phyloP scores from a whole-genome alignment of 208 protist genomes.

The Acanthamoeba triangularis region DNA sequence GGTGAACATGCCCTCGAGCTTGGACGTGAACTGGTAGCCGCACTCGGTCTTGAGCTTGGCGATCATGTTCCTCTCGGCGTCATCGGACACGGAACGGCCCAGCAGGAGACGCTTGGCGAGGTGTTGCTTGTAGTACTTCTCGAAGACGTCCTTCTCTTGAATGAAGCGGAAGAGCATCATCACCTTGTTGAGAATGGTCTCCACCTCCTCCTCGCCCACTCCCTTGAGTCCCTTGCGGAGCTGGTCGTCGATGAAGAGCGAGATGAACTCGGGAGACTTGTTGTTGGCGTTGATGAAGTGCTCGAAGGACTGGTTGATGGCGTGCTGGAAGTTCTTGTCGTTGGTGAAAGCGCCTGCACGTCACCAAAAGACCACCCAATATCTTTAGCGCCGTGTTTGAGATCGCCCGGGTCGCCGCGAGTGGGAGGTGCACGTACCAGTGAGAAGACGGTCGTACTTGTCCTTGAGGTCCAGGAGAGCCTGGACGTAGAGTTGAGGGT shows the following conservation, averaged over 20 bases:
- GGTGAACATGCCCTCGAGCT: constrained; percentile 94
- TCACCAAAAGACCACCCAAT: neutral
- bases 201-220: constrained; percentile 91
- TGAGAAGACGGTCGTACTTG: constrained; percentile 86
- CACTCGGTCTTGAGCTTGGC: constrained; percentile 93
- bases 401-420: too few relatives aligned
- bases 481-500: constrained; percentile 83
- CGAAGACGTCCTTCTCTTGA: constrained; percentile 94
- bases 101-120: constrained; percentile 93
- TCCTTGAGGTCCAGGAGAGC: constrained; percentile 89
- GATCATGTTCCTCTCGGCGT: constrained; percentile 93
- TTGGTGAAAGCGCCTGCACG: constrained; percentile 81
- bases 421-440: constrained; percentile 54
- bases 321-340: constrained; percentile 87
- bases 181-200: constrained; percentile 89
- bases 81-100: constrained; percentile 88
- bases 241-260: constrained; percentile 92
- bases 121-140: constrained; percentile 95
- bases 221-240: constrained; percentile 89
- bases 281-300: constrained; percentile 90
- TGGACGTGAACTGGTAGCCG: constrained; percentile 93
- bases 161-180: constrained; percentile 92
- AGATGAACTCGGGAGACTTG: constrained; percentile 92
- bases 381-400: too few relatives aligned
- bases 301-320: constrained; percentile 88